Evolutionary conservation across 1,139 yeast genomes (phyloP).

Genomic region (Saccharomyces hybrid): DNA sequence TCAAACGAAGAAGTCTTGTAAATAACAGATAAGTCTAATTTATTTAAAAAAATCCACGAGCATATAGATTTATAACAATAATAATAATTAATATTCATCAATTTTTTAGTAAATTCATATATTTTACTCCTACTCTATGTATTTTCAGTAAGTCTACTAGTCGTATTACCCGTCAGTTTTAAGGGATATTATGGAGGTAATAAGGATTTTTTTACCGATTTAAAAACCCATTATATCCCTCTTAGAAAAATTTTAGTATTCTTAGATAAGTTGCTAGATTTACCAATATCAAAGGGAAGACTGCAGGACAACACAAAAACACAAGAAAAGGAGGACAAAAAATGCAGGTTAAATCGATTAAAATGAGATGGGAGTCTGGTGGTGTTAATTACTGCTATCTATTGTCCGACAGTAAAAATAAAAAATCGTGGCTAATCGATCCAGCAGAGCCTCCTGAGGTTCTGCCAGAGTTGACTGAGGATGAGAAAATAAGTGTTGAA

Average conservation of each 20-base stretch:
- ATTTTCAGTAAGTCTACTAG: neutral
- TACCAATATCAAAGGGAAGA: neutral
- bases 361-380: constrained; percentile 94
- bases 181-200: neutral
- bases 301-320: neutral
- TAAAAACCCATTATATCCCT: neutral
- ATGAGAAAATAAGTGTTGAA: constrained; percentile 41
- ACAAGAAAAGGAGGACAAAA: constrained; percentile 19
- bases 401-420: constrained; percentile 60
- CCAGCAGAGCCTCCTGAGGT: constrained; percentile 80
- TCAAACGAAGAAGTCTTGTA: neutral
- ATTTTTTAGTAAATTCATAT: too few species aligned
- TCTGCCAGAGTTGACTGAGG: constrained; percentile 32
- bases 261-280: neutral
- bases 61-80: neutral
- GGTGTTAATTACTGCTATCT: constrained; percentile 80
- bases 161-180: neutral
- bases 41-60: too few species aligned
- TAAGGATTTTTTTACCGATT: neutral
- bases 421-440: constrained; percentile 77
- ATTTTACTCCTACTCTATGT: neutral
- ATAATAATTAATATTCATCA: neutral
- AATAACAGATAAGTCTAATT: neutral
- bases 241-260: neutral
- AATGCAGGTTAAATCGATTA: constrained; percentile 77